A percentile compares a stretch with the other conserved stretches of the same genome.
These are phyloP conservation scores for Oryza glaberrima DNA, from an alignment of 176 grass and related monocot species.

Conservation along the genomic window DNA sequence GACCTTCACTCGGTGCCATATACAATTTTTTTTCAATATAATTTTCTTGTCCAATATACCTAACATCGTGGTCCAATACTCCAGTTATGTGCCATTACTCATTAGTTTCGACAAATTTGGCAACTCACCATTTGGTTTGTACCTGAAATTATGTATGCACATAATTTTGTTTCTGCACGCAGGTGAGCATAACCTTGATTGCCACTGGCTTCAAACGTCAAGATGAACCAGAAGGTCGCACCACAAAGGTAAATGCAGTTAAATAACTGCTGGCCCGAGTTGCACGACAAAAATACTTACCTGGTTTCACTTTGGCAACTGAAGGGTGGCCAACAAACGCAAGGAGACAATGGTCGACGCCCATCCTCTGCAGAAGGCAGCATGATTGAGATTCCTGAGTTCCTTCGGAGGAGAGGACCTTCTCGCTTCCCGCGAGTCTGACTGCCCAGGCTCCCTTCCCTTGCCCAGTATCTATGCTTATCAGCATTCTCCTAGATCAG, in stretches of 20 bases:
- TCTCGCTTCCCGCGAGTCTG: constrained; percentile 67
- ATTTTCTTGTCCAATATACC: constrained; percentile 1
- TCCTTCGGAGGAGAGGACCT: constrained; percentile 69
- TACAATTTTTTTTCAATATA: constrained; percentile 13
- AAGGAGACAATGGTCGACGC: constrained; percentile 53
- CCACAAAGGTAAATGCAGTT: constrained; percentile 56
- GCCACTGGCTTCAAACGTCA: constrained; percentile 91
- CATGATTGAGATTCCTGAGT: constrained; percentile 78
- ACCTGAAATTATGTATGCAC: constrained; percentile 10
- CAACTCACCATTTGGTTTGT: background rate
- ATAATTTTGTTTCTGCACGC: constrained; percentile 1
- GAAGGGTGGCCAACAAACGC: constrained; percentile 60
- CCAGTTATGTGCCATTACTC: background rate
- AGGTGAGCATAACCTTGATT: constrained; percentile 94
- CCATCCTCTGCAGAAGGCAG: constrained; percentile 54
- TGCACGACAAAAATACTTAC: background rate
- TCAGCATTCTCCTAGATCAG: constrained; percentile 33
- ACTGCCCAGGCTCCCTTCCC: constrained; percentile 28
- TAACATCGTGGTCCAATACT: background rate
- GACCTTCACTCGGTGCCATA: constrained; percentile 73
- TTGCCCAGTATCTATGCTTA: constrained; percentile 41
- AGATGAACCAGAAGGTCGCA: constrained; percentile 64
- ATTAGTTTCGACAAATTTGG: background rate
- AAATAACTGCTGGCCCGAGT: background rate
- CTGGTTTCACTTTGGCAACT: constrained; percentile 32